Evolutionary conservation across 108 stramenopile genomes (phyloP), one percentile per base, ranked within the genome.

Genomic region (Aureococcus anophagefferens): DNA sequence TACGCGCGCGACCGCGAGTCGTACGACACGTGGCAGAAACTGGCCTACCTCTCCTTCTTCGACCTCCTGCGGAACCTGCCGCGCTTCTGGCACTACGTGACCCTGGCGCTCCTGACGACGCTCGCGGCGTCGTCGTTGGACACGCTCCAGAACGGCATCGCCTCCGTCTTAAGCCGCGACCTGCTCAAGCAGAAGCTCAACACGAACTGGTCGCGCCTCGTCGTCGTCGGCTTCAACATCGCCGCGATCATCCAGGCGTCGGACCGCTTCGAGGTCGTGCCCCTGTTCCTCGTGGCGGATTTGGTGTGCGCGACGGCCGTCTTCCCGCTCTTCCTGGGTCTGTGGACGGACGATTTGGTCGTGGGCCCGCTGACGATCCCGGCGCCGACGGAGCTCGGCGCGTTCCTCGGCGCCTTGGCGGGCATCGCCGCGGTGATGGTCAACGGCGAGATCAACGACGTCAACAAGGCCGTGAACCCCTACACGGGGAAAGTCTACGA

Each of bases 201-300:
- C 32, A 69, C 74, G n/a, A 74, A 67, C 64, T 63, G 78, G 33
- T 79, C 86, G 34, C 77, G 87, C 28, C 62, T 73, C 11, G 51
- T 90, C 30, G 69, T 90, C 31, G 66, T 87, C 33, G 69, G 71
- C 40, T 76, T 88, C 76, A 90, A 90, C 74, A 68, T 87, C 66
- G 84, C 86, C 0, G 86, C 86, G 21, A 66, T 88, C 69, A 77
- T 80, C 59, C 68, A 83, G 84, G 81, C 79, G 64, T 78, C 86
- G 35, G 59, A 83, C 17, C 67, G 82, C 40, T 86, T 79, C 68
- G 85, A 88, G 68, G 89, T 90, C 63, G 73, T 90, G 59, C 74
- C 77, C 31, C 79, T 90, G 25, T 90, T 90, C 75, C 77, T 90
- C 63, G 88, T 90, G 16, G 89, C 89, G 44, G 89, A 90, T 80